A percentile compares a stretch with the other conserved stretches of the same genome.
Evolutionary conservation across 257 asterid species (phyloP).

Genomic region (Primulina tabacum): DNA sequence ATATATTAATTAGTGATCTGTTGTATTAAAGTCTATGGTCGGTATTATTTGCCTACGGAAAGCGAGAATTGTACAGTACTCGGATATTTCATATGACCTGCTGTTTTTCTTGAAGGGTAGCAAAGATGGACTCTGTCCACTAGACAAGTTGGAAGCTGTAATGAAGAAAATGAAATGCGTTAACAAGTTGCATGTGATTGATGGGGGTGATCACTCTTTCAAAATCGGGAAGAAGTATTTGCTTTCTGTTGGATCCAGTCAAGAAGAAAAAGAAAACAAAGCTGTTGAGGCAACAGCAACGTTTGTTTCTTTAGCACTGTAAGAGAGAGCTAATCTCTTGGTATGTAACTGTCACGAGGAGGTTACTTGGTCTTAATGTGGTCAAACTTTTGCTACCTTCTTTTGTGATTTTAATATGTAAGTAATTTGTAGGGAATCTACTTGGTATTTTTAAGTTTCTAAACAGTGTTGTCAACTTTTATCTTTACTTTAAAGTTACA

Average conservation of each 20-base stretch:
- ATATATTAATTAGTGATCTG: too few relatives aligned
- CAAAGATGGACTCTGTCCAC: conserved; percentile 80
- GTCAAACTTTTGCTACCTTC: background rate
- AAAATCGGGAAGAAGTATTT: conserved; percentile 67
- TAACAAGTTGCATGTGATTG: conserved; percentile 58
- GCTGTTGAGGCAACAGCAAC: conserved; percentile 53
- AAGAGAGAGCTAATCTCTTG: conserved; percentile 15
- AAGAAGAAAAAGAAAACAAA: conserved; percentile 58
- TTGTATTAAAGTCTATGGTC: background rate
- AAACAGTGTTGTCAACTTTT: background rate
- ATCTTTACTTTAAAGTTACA: too few relatives aligned
- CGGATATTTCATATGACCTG: too few relatives aligned
- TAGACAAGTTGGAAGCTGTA: conserved; percentile 55
- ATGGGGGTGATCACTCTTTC: conserved; percentile 92
- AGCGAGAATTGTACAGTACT: too few relatives aligned
- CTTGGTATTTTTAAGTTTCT: background rate
- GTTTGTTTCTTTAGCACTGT: conserved; percentile 39
- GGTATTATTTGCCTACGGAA: too few relatives aligned
- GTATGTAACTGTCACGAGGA: background rate
- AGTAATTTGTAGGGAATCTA: background rate
- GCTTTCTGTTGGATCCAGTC: conserved; percentile 44
- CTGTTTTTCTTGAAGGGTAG: conserved; percentile 58
- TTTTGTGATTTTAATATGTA: too few relatives aligned
- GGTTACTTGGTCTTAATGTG: conserved; percentile 5
- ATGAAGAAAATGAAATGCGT: conserved; percentile 55